Percentiles rank a stretch among this genome's conserved stretches.
phyloP scores from a whole-genome alignment of 768 basidiomycete species.

The Leccinum uliginosum region DNA sequence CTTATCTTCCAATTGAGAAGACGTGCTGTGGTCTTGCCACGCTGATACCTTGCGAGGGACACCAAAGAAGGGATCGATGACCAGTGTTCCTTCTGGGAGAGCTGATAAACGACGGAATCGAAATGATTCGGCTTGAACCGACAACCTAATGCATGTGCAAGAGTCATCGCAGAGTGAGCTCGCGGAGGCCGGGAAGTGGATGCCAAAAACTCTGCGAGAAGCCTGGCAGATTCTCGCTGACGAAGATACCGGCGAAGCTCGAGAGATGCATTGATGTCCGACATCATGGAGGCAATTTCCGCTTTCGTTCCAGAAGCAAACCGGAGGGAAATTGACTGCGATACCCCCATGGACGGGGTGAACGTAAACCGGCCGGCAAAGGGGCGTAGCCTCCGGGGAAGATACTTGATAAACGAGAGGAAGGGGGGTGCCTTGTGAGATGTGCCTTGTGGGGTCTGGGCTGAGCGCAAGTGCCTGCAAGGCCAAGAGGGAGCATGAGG shows the following conservation, averaged over 20 bases:
- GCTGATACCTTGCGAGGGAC: slow-evolving; percentile 44
- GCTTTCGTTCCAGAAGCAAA: slow-evolving; percentile 17
- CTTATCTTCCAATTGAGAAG: slow-evolving; percentile 70
- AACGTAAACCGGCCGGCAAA: background rate
- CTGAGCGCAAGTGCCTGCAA: slow-evolving; percentile 17
- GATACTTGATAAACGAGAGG: slow-evolving; percentile 1
- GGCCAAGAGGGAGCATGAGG: slow-evolving; percentile 19
- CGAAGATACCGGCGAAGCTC: slow-evolving; percentile 25
- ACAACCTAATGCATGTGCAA: slow-evolving; percentile 49
- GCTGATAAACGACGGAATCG: slow-evolving; percentile 49
- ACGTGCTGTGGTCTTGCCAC: slow-evolving; percentile 45
- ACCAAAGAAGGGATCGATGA: slow-evolving; percentile 44
- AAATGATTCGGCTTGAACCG: slow-evolving; percentile 50
- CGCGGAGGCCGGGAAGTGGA: slow-evolving; percentile 34
- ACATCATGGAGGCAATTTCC: slow-evolving; percentile 6
- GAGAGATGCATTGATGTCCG: slow-evolving; percentile 21
- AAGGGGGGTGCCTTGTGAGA: slow-evolving; percentile 1
- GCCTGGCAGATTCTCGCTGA: slow-evolving; percentile 29
- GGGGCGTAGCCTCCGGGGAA: background rate
- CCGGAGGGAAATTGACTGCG: slow-evolving; percentile 20
- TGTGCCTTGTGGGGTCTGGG: slow-evolving; percentile 2
- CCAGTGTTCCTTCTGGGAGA: slow-evolving; percentile 51
- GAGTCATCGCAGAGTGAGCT: slow-evolving; percentile 41
- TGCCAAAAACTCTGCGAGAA: slow-evolving; percentile 32
- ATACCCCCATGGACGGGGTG: background rate